These are phyloP conservation scores for Myrica gale DNA, from an alignment of 306 rosid genomes.

Conservation along the genomic window DNA sequence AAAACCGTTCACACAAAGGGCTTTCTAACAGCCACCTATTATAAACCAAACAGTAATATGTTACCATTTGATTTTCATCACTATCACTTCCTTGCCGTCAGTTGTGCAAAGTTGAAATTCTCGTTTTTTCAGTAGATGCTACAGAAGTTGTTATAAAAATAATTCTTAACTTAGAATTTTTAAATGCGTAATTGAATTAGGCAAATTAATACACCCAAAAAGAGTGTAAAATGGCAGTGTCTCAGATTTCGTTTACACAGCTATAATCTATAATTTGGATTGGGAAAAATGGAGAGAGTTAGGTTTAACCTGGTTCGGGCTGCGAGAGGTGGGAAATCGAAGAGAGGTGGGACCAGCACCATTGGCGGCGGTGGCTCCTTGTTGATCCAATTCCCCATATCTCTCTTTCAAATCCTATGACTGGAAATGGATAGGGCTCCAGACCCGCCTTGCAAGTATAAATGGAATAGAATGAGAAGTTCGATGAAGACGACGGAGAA, in stretches of 20 bases:
- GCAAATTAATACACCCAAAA: background rate
- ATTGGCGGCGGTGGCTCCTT: conserved; percentile 74
- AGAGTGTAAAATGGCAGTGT: background rate
- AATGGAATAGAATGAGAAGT: background rate
- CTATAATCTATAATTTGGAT: background rate
- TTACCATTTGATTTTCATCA: too few species aligned
- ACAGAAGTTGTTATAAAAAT: background rate
- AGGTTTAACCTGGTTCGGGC: conserved; percentile 68
- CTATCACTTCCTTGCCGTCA: background rate
- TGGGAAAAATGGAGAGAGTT: background rate
- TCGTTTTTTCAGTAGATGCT: background rate
- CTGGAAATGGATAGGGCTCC: conserved; percentile 16
- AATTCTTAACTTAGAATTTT: background rate
- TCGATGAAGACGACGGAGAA: background rate
- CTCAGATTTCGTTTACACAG: too few species aligned
- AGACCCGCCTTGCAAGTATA: background rate
- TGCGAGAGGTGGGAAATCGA: conserved; percentile 93
- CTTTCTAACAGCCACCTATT: background rate
- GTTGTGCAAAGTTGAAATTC: background rate
- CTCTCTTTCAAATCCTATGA: background rate
- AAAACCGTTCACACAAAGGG: background rate
- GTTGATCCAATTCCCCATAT: conserved; percentile 51
- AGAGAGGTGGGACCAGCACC: conserved; percentile 94
- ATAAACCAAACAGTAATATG: background rate
- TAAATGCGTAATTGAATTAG: background rate